A percentile compares a stretch with the other conserved stretches of the same genome.
Conservation (phyloP, 805 yeast genomes). For the Saccharomycopsis sp. region DNA sequence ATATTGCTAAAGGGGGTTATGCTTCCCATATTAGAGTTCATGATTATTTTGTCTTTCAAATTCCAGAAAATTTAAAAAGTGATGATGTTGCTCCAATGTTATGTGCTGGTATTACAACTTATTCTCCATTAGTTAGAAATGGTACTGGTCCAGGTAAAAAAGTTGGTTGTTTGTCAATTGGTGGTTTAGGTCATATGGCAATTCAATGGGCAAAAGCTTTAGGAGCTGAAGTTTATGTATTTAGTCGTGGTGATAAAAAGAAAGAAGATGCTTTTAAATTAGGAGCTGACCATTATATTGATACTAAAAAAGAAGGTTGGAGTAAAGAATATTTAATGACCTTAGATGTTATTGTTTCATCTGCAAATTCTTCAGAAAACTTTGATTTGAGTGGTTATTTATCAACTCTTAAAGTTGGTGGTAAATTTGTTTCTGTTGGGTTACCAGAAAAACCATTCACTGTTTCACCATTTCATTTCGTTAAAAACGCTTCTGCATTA, state of each 20-base stretch:
- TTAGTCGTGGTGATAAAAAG: slow-evolving; percentile 41
- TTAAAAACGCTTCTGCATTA: slow-evolving; percentile 23
- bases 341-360: slow-evolving; percentile 43
- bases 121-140: slow-evolving; percentile 40
- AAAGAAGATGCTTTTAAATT: slow-evolving; percentile 40
- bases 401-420: slow-evolving; percentile 43
- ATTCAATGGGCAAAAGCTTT: slow-evolving; percentile 48
- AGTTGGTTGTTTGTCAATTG: slow-evolving; percentile 55
- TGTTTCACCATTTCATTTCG: slow-evolving; percentile 35
- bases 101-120: slow-evolving; percentile 49
- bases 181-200: slow-evolving; percentile 62
- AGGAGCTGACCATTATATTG: slow-evolving; percentile 46
- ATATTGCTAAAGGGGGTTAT: slow-evolving; percentile 46
- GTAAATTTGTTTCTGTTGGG: slow-evolving; percentile 55
- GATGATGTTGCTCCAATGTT: slow-evolving; percentile 40
- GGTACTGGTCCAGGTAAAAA: slow-evolving; percentile 30
- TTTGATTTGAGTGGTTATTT: slow-evolving; percentile 41
- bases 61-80: slow-evolving; percentile 36
- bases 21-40: slow-evolving; percentile 36
- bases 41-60: slow-evolving; percentile 35
- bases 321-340: slow-evolving; percentile 22
- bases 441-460: slow-evolving; percentile 40
- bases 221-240: slow-evolving; percentile 53
- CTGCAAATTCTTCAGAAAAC: slow-evolving; percentile 41
- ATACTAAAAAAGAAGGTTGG: slow-evolving; percentile 34